Evolutionary conservation across 129 eudicot genomes (phyloP), one percentile per base, ranked within the genome.

Genomic region (Saposhnikovia divaricata): DNA sequence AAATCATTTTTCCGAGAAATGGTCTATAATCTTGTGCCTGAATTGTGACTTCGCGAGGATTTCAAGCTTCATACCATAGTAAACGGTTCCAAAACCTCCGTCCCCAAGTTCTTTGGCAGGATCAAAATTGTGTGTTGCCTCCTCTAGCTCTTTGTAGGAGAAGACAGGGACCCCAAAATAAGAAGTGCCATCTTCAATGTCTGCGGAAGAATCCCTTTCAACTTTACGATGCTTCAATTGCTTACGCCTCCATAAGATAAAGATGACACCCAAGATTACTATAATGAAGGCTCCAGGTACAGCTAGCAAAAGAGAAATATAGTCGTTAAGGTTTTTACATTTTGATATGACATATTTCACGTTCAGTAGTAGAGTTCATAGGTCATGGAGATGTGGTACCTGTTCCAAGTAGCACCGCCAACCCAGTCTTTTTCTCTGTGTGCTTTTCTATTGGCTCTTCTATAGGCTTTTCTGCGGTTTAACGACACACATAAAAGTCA

Each of bases 1-100:
- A 34, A 34, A 34, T 34, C 37, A 34, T 1, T 34, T 34, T 34
- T 34, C 34, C 69, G 9, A 9, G n/a, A 61, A 59, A 61, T n/a
- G 14, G 72, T 31, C 10, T n/a, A 28, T 31, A 27, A n/a, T 66
- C 72, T 66, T 66, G 72, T 66, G 72, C 18, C 34, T 70, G 9
- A 37, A 70, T 70, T 34, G 46, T 34, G 50, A 10, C 15, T 46
- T 14, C 1, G 13, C 2, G 47, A 71, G 28, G 47, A 71, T 37
- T 70, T 70, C 5, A 38, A 71, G n/a, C 27, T 72, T 40, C 34
- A 0, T 72, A 72, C 76, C 76, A 72, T 72, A n/a, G 18, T 39
- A 72, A 50, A 72, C 76, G 1, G 76, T 72, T 72, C 76, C 76
- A 72, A 72, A 72, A 42, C 76, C 76, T 72, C 76, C 76, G 42